These are phyloP conservation scores for Penicillium sp. DNA, from an alignment of 2,329 filamentous ascomycete genomes.

Conservation along the genomic window DNA sequence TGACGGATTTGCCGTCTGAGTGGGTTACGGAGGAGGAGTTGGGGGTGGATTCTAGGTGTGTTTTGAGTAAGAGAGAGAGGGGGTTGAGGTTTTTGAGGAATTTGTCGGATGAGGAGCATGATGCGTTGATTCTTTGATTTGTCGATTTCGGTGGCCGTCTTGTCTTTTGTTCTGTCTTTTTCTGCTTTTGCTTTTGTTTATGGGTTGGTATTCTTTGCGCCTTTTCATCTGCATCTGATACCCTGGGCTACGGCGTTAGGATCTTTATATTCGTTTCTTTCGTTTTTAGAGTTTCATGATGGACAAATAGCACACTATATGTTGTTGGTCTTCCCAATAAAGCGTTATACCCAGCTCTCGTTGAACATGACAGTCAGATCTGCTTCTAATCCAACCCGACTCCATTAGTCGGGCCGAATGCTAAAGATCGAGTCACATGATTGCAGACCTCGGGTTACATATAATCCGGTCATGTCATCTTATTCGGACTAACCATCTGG, in stretches of 20 bases:
- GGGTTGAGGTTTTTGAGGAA: constrained; percentile 28
- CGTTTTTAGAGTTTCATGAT: not conserved
- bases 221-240: constrained; percentile 17
- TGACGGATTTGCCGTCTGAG: constrained; percentile 31
- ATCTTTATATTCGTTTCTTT: constrained; percentile 5
- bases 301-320: not conserved
- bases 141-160: too few species aligned
- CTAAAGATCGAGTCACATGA: not conserved
- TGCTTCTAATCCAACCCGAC: not conserved
- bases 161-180: not conserved
- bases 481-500: too few species aligned
- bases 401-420: too few species aligned
- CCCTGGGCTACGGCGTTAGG: constrained; percentile 19
- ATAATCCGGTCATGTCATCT: not conserved
- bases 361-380: not conserved
- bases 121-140: constrained; percentile 25
- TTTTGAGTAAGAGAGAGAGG: constrained; percentile 29
- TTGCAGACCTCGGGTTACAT: not conserved
- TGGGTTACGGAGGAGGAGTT: constrained; percentile 31
- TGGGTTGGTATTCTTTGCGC: constrained; percentile 4
- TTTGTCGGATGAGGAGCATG: constrained; percentile 29
- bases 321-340: not conserved
- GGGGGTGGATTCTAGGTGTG: constrained; percentile 30
- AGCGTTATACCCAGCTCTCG: too few species aligned
- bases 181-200: not conserved